These are phyloP conservation scores for Phytophthora pisi DNA, from an alignment of 352 stramenopile genomes.

Conservation along the genomic window DNA sequence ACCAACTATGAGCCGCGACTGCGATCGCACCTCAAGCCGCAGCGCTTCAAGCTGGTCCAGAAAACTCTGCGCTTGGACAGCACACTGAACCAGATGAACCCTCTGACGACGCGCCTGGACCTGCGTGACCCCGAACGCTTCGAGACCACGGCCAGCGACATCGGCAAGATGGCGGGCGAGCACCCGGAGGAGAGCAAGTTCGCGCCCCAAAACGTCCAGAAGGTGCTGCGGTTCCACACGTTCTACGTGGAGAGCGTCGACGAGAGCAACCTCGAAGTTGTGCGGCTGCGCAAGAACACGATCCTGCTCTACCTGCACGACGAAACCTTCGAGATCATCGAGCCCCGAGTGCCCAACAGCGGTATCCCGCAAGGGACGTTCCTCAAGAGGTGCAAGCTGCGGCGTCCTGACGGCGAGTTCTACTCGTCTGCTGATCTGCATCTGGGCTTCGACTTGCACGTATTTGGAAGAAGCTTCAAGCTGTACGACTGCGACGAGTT, in stretches of 20 bases:
- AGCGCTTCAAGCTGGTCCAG: conserved; percentile 82
- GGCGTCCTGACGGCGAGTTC: conserved; percentile 57
- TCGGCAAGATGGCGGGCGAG: conserved; percentile 47
- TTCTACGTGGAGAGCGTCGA: conserved; percentile 88
- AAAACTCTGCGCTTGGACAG: conserved; percentile 64
- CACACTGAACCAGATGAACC: conserved; percentile 64
- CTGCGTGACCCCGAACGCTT: conserved; percentile 61
- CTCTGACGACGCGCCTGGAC: conserved; percentile 62
- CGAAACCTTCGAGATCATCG: conserved; percentile 90
- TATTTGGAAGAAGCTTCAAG: conserved; percentile 82
- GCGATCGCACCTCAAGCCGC: conserved; percentile 75
- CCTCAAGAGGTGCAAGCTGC: conserved; percentile 76
- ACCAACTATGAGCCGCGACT: conserved; percentile 74
- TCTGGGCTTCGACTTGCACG: conserved; percentile 72
- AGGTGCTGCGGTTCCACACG: conserved; percentile 85
- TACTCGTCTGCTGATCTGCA: conserved; percentile 63
- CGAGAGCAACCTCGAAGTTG: conserved; percentile 81
- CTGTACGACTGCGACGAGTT: conserved; percentile 80
- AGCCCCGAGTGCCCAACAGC: conserved; percentile 80
- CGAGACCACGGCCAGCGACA: conserved; percentile 62
- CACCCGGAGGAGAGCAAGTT: conserved; percentile 74
- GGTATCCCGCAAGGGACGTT: conserved; percentile 89
- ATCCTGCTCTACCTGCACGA: conserved; percentile 86
- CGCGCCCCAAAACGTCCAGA: conserved; percentile 76
- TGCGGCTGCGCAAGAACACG: conserved; percentile 76